These are phyloP conservation scores for Fusarium heterosporum DNA, from an alignment of 2,329 filamentous ascomycete species.

Conservation along the genomic window DNA sequence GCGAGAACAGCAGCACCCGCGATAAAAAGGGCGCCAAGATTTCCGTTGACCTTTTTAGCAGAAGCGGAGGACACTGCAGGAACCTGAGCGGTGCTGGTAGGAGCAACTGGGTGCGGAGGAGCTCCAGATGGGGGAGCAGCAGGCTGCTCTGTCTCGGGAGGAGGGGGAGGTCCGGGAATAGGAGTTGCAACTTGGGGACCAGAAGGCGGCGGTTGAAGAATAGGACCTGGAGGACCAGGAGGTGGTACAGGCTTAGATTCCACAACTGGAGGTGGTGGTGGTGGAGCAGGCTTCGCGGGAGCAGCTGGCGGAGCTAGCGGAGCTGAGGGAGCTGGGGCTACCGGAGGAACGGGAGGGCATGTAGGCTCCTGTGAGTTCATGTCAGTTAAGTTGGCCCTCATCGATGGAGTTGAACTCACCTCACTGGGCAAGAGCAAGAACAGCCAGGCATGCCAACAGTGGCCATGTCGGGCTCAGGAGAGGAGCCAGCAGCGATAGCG, in stretches of 20 bases:
- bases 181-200: not conserved
- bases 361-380: conserved; percentile 42
- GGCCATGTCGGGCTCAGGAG: conserved; percentile 25
- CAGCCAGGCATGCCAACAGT: conserved; percentile 55
- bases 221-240: conserved; percentile 7
- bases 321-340: not conserved
- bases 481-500: conserved; percentile 5
- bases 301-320: not conserved
- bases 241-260: conserved; percentile 1
- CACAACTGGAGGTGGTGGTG: not conserved
- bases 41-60: conserved; percentile 52
- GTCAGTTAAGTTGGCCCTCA: not conserved
- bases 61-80: conserved; percentile 51
- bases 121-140: not conserved
- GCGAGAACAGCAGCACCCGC: conserved; percentile 55
- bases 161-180: not conserved
- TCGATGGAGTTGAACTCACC: conserved; percentile 15
- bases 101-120: conserved; percentile 14
- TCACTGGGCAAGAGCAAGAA: conserved; percentile 59
- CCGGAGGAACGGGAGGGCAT: not conserved
- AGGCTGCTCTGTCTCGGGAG: not conserved
- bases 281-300: not conserved
- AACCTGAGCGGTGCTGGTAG: conserved; percentile 22
- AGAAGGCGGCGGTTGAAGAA: conserved; percentile 6
- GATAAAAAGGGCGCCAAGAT: conserved; percentile 53